Evolutionary conservation across 495 filamentous ascomycete genomes (phyloP).

Genomic region (Letharia columbiana): DNA sequence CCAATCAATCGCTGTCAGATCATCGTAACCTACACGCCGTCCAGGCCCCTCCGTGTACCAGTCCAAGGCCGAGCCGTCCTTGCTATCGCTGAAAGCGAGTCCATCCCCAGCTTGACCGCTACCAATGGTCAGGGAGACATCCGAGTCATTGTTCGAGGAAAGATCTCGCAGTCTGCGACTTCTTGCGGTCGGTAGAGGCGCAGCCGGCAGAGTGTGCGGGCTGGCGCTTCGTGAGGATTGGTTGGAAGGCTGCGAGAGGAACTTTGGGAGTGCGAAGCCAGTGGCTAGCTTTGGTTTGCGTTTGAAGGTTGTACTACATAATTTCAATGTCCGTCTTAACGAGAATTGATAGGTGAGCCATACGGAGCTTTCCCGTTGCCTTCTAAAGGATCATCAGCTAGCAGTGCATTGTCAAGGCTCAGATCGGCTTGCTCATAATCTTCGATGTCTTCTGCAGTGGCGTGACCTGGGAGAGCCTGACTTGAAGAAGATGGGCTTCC

Average conservation of each 20-base stretch:
- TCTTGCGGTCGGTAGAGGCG: constrained; percentile 22
- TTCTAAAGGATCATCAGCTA: constrained; percentile 44
- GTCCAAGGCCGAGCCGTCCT: constrained; percentile 61
- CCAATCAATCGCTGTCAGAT: constrained; percentile 98
- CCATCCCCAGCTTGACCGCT: constrained; percentile 34
- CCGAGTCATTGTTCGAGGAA: constrained; percentile 23
- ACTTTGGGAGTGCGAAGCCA: constrained; percentile 49
- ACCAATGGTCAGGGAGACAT: constrained; percentile 28
- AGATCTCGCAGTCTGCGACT: constrained; percentile 25
- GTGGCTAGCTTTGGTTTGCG: constrained; percentile 61
- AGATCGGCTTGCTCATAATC: constrained; percentile 22
- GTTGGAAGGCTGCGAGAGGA: constrained; percentile 38
- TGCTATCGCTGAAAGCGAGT: constrained; percentile 34
- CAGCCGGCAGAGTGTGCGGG: constrained; percentile 14
- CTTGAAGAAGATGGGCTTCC: constrained; percentile 13
- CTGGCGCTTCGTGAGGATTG: constrained; percentile 21
- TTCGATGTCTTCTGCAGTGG: constrained; percentile 16
- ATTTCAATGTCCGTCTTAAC: neutral
- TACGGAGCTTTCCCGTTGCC: constrained; percentile 40
- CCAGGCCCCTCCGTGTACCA: constrained; percentile 92
- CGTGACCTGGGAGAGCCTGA: constrained; percentile 2
- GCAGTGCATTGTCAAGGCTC: constrained; percentile 29
- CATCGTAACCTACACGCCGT: constrained; percentile 85
- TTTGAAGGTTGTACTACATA: constrained; percentile 67
- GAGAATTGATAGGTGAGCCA: constrained; percentile 11